These are phyloP conservation scores for Olyra latifolia DNA, from an alignment of 176 grass and related monocot genomes.

Conservation along the genomic window DNA sequence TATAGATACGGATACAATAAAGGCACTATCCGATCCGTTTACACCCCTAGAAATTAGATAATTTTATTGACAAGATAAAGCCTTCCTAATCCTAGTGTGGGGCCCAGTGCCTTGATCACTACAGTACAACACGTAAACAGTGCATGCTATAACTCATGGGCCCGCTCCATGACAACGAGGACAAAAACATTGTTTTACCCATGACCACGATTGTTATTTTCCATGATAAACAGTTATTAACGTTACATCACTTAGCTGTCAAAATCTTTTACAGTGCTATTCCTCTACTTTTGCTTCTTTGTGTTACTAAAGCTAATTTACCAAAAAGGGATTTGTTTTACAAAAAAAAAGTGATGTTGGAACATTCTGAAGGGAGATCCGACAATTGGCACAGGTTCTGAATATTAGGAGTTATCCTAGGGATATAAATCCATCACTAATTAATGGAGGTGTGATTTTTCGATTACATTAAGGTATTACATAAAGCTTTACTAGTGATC, in stretches of 20 bases:
- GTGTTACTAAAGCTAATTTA: slow-evolving; percentile 11
- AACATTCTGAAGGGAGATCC: slow-evolving; percentile 8
- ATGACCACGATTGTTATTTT: slow-evolving; percentile 1
- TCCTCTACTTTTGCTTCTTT: slow-evolving; percentile 16
- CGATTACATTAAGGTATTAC: not conserved
- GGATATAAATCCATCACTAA: slow-evolving; percentile 3
- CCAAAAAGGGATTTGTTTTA: too few species aligned
- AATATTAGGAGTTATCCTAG: slow-evolving; percentile 16
- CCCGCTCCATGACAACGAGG: not conserved
- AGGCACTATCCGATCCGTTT: too few species aligned
- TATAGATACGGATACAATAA: too few species aligned
- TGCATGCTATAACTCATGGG: not conserved
- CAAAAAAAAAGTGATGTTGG: not conserved
- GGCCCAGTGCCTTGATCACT: not conserved
- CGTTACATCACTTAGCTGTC: not conserved
- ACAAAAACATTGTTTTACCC: not conserved
- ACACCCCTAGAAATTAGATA: too few species aligned
- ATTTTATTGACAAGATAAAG: slow-evolving; percentile 1
- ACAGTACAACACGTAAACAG: not conserved
- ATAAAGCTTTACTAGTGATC: not conserved
- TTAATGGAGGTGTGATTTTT: slow-evolving; percentile 7
- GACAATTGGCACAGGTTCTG: not conserved
- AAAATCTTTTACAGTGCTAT: slow-evolving; percentile 16
- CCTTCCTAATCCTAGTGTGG: not conserved
- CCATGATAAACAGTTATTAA: slow-evolving; percentile 7